Conservation (phyloP, 805 yeast species). For the Barnettozyma siamensis region DNA sequence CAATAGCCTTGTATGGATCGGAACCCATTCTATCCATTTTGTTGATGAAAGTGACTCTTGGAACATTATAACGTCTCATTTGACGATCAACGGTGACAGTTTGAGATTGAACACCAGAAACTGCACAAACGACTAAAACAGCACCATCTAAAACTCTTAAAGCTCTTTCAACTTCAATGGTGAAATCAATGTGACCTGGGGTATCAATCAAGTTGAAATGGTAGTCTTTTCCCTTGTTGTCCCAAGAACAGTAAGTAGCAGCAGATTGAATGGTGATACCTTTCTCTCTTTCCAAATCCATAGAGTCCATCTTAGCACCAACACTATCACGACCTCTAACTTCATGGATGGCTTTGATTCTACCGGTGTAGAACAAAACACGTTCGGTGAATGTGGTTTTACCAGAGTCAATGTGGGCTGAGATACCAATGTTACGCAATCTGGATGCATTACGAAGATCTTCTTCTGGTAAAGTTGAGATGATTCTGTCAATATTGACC, state of each 20-base stretch:
- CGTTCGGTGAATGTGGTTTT: conserved; percentile 98
- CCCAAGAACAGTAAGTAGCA: conserved; percentile 98
- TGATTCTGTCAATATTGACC: conserved; percentile 55
- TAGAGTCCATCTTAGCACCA: conserved; percentile 99
- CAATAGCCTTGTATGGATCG: conserved; percentile 92
- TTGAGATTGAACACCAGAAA: conserved; percentile 96
- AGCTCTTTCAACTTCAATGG: conserved; percentile 99
- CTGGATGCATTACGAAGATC: conserved; percentile 48
- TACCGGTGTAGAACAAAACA: conserved; percentile 91
- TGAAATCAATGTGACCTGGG: conserved; percentile 98
- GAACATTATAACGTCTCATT: conserved; percentile 97
- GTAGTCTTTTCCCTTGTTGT: conserved; percentile 57
- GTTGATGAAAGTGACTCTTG: conserved; percentile 91
- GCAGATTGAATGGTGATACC: conserved; percentile 99
- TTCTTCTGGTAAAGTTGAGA: conserved; percentile 39
- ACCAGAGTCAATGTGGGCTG: conserved; percentile 98
- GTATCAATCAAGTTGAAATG: conserved; percentile 96
- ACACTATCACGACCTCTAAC: conserved; percentile 96
- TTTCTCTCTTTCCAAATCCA: conserved; percentile 97
- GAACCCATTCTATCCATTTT: conserved; percentile 99
- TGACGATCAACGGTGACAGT: conserved; percentile 98
- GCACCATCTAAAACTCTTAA: conserved; percentile 97
- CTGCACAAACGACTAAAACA: conserved; percentile 96
- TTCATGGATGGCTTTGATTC: conserved; percentile 95
- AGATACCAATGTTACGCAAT: conserved; percentile 92